phyloP scores from a whole-genome alignment of 2,329 filamentous ascomycete species.

The Trichoderma sp. region DNA sequence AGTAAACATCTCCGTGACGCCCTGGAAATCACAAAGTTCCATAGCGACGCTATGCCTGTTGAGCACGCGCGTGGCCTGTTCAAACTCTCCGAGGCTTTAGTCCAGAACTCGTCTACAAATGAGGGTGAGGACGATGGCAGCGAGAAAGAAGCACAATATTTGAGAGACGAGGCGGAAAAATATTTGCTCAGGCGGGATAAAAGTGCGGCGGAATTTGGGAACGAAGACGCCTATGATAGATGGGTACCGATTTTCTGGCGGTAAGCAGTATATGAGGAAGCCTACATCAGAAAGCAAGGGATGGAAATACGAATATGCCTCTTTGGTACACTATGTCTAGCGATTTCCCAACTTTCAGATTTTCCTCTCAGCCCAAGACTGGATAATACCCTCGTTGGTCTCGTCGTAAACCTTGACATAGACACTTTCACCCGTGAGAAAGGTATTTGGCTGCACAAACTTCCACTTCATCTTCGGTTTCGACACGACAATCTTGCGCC shows the following conservation, averaged over 20 bases:
- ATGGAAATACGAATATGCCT: not conserved
- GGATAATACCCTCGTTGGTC: not conserved
- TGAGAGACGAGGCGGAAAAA: not conserved
- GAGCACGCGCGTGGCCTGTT: not conserved
- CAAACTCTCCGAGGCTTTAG: not conserved
- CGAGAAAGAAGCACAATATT: not conserved
- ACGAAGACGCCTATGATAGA: not conserved
- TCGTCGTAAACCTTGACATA: not conserved
- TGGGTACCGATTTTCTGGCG: not conserved
- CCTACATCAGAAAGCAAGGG: not conserved
- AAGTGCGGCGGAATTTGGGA: not conserved
- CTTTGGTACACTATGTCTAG: not conserved
- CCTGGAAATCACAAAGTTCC: not conserved
- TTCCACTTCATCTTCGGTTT: not conserved
- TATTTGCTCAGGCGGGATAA: not conserved
- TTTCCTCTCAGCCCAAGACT: not conserved
- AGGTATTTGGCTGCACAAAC: not conserved
- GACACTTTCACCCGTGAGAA: not conserved
- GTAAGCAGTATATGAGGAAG: not conserved
- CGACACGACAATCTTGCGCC: not conserved
- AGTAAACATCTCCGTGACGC: not conserved
- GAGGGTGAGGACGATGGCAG: not conserved
- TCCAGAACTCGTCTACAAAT: not conserved
- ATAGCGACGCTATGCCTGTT: not conserved
- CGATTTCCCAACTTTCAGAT: not conserved